These are phyloP conservation scores for Dacryopinax spathularia DNA, from an alignment of 768 basidiomycete genomes.

Conservation along the genomic window DNA sequence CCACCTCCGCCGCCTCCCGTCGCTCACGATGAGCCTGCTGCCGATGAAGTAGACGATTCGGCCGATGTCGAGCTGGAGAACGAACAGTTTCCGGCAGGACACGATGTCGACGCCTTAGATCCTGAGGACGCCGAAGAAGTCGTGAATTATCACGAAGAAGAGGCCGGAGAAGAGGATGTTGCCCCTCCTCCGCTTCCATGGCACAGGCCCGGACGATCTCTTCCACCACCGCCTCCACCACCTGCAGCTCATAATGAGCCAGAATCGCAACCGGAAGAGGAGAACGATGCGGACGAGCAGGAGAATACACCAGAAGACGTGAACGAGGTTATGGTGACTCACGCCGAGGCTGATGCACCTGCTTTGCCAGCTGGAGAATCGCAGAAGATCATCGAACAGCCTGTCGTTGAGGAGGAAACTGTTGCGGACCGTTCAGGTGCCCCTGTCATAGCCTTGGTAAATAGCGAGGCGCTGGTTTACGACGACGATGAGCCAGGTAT, in stretches of 20 bases:
- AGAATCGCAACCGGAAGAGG: slow-evolving; percentile 11
- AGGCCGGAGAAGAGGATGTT: slow-evolving; percentile 10
- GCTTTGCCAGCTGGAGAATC: not conserved
- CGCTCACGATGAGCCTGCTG: not conserved
- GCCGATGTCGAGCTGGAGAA: not conserved
- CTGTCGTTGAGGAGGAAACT: not conserved
- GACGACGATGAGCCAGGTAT: not conserved
- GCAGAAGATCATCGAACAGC: not conserved
- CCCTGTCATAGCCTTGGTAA: not conserved
- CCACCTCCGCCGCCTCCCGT: slow-evolving; percentile 1
- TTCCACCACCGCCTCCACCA: slow-evolving; percentile 24
- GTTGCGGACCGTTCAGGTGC: not conserved
- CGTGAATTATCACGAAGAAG: not conserved
- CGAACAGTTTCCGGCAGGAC: not conserved
- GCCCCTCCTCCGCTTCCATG: slow-evolving; percentile 20
- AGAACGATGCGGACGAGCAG: not conserved
- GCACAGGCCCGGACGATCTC: slow-evolving; percentile 12
- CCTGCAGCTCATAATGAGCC: slow-evolving; percentile 14
- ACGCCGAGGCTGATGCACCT: not conserved
- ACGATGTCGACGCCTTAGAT: slow-evolving; percentile 38
- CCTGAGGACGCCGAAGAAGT: slow-evolving; percentile 19
- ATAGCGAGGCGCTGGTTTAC: not conserved
- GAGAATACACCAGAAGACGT: not conserved
- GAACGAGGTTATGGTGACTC: not conserved
- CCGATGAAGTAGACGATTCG: not conserved